Conservation (phyloP, 148 eudicot genomes). For the Fagopyrum homotropicum region DNA sequence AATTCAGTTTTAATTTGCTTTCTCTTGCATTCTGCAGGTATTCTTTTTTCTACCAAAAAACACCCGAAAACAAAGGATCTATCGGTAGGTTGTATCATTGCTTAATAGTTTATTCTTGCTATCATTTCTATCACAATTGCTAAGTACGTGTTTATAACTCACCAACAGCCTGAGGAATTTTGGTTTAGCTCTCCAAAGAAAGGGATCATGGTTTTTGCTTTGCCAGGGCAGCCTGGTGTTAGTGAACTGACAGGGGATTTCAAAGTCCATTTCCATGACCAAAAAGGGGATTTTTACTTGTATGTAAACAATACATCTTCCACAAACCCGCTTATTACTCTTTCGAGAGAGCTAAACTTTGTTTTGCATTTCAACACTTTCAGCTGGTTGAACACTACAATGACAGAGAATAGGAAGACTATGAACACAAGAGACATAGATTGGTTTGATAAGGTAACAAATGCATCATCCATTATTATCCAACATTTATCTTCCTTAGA, state of each 20-base stretch:
- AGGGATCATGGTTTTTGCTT: constrained; percentile 91
- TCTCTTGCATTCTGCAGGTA: constrained; percentile 35
- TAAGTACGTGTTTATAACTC: constrained; percentile 14
- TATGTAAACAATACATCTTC: constrained; percentile 20
- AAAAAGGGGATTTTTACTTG: constrained; percentile 98
- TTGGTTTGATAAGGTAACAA: constrained; percentile 82
- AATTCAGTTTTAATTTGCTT: not conserved
- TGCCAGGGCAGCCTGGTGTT: constrained; percentile 96
- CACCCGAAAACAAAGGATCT: constrained; percentile 96
- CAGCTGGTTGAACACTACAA: constrained; percentile 97
- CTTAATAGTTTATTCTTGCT: not conserved
- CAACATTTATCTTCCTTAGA: not conserved
- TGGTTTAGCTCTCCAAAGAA: constrained; percentile 95
- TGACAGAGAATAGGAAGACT: constrained; percentile 80
- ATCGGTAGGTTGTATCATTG: constrained; percentile 38
- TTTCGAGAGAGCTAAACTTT: constrained; percentile 1
- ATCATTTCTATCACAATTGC: not conserved
- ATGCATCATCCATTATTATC: not conserved
- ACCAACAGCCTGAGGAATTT: constrained; percentile 78
- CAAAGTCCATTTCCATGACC: constrained; percentile 84
- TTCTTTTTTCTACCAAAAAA: constrained; percentile 77
- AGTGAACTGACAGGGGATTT: constrained; percentile 86
- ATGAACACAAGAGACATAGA: constrained; percentile 76
- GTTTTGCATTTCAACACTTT: constrained; percentile 12
- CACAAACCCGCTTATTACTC: constrained; percentile 5